A percentile compares a stretch with the other conserved stretches of the same genome.
phyloP scores from a whole-genome alignment of 2,329 filamentous ascomycete species.

The Fusarium mangiferae region DNA sequence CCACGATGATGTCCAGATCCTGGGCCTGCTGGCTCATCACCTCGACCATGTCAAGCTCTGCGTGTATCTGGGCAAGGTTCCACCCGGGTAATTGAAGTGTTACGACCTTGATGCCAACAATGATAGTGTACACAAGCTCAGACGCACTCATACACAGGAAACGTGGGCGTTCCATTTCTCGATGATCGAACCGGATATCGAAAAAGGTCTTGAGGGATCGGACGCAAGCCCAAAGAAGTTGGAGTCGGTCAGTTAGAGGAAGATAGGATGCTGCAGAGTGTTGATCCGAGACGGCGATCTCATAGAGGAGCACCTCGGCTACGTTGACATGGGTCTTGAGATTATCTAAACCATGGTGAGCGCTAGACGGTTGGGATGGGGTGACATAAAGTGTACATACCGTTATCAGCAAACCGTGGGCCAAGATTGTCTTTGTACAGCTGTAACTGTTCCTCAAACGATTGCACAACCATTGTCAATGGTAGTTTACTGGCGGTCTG shows the following conservation, averaged over 20 bases:
- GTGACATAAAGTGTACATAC: conserved; percentile 39
- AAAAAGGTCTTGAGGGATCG: conserved; percentile 55
- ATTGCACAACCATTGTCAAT: conserved; percentile 54
- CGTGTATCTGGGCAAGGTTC: conserved; percentile 52
- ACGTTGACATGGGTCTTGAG: conserved; percentile 56
- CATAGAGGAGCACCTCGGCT: conserved; percentile 59
- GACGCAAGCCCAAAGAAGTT: conserved; percentile 59
- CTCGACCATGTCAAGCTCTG: conserved; percentile 48
- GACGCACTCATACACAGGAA: conserved; percentile 58
- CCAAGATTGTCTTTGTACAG: conserved; percentile 52
- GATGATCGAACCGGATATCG: conserved; percentile 46
- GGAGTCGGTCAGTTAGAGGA: conserved; percentile 52
- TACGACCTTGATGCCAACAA: conserved; percentile 59
- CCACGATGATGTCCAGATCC: conserved; percentile 45
- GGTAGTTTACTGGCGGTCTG: conserved; percentile 52
- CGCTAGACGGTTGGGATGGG: not conserved
- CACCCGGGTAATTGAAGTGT: conserved; percentile 58
- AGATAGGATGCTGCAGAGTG: conserved; percentile 47
- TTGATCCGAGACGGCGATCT: conserved; percentile 56
- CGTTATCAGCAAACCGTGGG: conserved; percentile 47
- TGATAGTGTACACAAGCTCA: conserved; percentile 59
- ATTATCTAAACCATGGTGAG: conserved; percentile 45
- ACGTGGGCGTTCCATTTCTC: conserved; percentile 50
- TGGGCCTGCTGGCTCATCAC: conserved; percentile 45
- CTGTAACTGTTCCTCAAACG: conserved; percentile 57